Evolutionary conservation across 2,329 filamentous ascomycete genomes (phyloP), one percentile per base, ranked within the genome.

Genomic region (Xylaria sp.): DNA sequence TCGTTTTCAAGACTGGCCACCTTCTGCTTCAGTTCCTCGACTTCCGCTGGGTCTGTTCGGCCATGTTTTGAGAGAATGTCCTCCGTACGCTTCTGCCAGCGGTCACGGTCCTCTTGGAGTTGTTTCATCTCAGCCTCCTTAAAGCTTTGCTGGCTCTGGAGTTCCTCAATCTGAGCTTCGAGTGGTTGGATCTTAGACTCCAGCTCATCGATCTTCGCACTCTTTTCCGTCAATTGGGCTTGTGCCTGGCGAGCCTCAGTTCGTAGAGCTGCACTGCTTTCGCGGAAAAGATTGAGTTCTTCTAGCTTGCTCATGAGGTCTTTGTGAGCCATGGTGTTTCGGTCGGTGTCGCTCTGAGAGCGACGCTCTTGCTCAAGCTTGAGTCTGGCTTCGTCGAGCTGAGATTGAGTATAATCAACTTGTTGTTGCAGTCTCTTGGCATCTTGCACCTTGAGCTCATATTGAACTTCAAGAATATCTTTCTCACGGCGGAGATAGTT

Each of bases 1-100:
- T 94, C 91, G 36, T 84, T 82, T 77, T 93, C 86, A 11, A 94
- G 81, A 1, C 82, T 82, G 6, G 88, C 82, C 62, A 97, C 88
- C 67, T 90, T 90, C 77, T 92, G 89, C 82, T 96, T 97, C 66
- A 99, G 86, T 68, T 92, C 90, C 75, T 98, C 95, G 78, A 97
- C 88, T 77, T 98, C 95, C 3, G 93, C 93, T 51, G 96, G 95
- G 77, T 99, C 96, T 61, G 97, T 93, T 65, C 95, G 93, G 74
- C 97, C 94, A 77, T 98, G 97, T 79, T 97, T 97, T 73, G 93
- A 94, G 59, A 99, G 88, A 70, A 99, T 97, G 74, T 97, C 93
- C 78, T 98, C 94, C 1, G 94, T 97, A 28, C 96, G 91, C 84
- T 97, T 95, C 81, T 97, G 94, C 93, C 95, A 97, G 66, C 93